Base-by-base conservation (phyloP, 257 asterid species). In the Gardenia jasminoides region DNA sequence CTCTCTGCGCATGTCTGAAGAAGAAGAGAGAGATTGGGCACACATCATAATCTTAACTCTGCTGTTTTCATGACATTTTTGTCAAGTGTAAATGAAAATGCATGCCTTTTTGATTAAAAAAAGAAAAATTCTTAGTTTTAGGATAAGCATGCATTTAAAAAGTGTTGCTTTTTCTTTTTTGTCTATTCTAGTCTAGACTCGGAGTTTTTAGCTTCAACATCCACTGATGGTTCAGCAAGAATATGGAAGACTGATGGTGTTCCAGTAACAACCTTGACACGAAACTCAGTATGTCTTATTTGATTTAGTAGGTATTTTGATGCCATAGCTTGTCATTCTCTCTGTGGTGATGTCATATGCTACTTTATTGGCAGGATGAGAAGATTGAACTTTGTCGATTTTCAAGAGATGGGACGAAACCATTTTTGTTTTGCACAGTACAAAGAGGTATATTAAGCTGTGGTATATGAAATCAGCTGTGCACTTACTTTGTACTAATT, bases 341-440 rank as follows among this genome's bases (percentile, higher is more conserved):
- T 76, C 24, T 61, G 44, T 80, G 83, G 64, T 46, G 81, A 80
- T 75, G 58, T 56, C 72, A 58, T 62, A 72, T 52, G 79, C 74
- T 83, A 17, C 66, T 47, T 84, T 77, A 36, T 44, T 79, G 76
- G 85, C 82, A 96, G 98, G 97, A 93, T 89, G 99, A 96, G 88
- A 93, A 79, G 82, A 87, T 93, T 80, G 98, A 90, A 85, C 88
- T 86, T 75, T 96, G 99, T 85, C 90, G 96, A 68, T 96, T 96
- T 85, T 96, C 99, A 67, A 93, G 91, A 86, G 98, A 96, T 81
- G 99, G 99, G 84, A 91, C 98, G 76, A 93, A 88, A 79, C 99
- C 98, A 24, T 96, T 96, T 87, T 82, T 96, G 82, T 96, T 96
- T 84, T 87, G 93, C 87, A 76, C 91, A 74, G 90, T 91, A 79